phyloP scores from a whole-genome alignment of 805 yeast species.

The Ogataea philodendri region DNA sequence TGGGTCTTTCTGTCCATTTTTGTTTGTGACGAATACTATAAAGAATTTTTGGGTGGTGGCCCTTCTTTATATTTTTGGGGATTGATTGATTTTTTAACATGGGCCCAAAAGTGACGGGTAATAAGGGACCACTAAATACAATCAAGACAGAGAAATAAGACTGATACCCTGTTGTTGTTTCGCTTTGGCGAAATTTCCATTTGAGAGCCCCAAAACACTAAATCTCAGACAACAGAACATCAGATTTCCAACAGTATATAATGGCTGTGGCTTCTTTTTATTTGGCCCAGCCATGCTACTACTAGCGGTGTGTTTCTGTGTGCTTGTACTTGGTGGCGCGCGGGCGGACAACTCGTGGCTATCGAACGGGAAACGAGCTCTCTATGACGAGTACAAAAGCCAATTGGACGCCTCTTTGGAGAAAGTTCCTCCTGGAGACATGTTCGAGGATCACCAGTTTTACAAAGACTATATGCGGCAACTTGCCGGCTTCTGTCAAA shows the following conservation, averaged over 20 bases:
- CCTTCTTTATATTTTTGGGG: slow-evolving; percentile 14
- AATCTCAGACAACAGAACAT: slow-evolving; percentile 7
- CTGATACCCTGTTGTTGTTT: background rate
- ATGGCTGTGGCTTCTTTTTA: too few relatives aligned
- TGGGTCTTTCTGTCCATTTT: slow-evolving; percentile 31
- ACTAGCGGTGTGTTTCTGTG: too few relatives aligned
- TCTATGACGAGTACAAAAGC: slow-evolving; percentile 14
- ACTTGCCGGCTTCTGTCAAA: slow-evolving; percentile 16
- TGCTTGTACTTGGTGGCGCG: too few relatives aligned
- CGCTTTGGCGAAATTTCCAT: too few relatives aligned
- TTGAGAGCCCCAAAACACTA: background rate
- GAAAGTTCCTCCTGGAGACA: slow-evolving; percentile 10
- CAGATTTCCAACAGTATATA: slow-evolving; percentile 3
- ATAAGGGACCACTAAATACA: background rate
- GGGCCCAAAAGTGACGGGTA: slow-evolving; percentile 15
- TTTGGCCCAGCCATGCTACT: background rate
- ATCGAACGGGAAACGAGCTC: slow-evolving; percentile 1
- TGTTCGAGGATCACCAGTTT: slow-evolving; percentile 9
- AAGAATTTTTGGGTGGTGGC: slow-evolving; percentile 2
- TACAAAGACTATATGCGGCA: slow-evolving; percentile 8
- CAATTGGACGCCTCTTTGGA: slow-evolving; percentile 16
- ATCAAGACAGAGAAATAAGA: background rate
- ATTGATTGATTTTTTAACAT: slow-evolving; percentile 23
- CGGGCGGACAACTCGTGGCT: background rate
- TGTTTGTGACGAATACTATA: background rate